phyloP scores from a whole-genome alignment of 495 filamentous ascomycete genomes.

The Poronia punctata region DNA sequence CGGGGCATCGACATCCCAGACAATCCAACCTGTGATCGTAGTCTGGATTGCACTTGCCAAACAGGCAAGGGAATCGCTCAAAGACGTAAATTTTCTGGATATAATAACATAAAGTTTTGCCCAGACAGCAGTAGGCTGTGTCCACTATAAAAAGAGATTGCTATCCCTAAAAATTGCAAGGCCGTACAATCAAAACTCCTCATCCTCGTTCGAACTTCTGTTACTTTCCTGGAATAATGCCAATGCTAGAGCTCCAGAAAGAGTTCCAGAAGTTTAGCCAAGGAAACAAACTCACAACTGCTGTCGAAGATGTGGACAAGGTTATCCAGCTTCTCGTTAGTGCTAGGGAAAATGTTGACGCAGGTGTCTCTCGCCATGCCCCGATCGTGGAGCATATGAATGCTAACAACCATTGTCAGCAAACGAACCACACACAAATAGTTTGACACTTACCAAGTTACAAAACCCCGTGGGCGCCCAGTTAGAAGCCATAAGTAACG shows the following conservation, averaged over 20 bases:
- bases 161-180: too few relatives aligned
- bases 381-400: not conserved
- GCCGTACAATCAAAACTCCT: too few relatives aligned
- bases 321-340: constrained; percentile 68
- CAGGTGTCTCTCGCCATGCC: constrained; percentile 38
- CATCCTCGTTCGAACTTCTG: too few relatives aligned
- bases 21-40: constrained; percentile 42
- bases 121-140: too few relatives aligned
- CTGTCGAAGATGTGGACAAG: constrained; percentile 68
- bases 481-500: constrained; percentile 70
- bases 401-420: constrained; percentile 12
- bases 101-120: too few relatives aligned
- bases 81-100: too few relatives aligned
- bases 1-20: constrained; percentile 3
- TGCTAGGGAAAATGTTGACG: constrained; percentile 62
- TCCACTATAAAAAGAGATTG: too few relatives aligned
- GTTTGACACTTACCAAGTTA: constrained; percentile 68
- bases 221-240: constrained; percentile 12
- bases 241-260: constrained; percentile 47
- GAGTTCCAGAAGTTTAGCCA: constrained; percentile 66
- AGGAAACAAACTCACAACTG: constrained; percentile 62
- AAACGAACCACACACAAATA: constrained; percentile 61
- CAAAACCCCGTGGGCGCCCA: constrained; percentile 74
- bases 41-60: too few relatives aligned
- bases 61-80: too few relatives aligned